phyloP scores from a whole-genome alignment of 495 filamentous ascomycete genomes.

The Podospora pseudopauciseta region DNA sequence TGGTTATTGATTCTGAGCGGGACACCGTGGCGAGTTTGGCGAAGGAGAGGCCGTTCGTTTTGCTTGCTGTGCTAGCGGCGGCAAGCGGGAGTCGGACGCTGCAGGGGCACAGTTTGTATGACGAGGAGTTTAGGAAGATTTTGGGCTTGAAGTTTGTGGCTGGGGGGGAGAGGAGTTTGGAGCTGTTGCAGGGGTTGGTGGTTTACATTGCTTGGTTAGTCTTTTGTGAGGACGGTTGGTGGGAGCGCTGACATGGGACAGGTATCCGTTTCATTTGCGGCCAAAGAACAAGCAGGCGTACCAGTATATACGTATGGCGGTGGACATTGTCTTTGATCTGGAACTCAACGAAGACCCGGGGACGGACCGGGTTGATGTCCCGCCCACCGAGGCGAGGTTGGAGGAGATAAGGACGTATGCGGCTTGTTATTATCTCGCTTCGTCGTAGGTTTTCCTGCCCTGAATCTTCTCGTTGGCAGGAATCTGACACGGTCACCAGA shows the following conservation, averaged over 20 bases:
- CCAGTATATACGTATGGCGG: constrained; percentile 46
- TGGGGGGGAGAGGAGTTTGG: constrained; percentile 43
- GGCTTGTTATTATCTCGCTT: constrained; percentile 36
- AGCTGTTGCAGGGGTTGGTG: constrained; percentile 43
- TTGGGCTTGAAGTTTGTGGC: constrained; percentile 48
- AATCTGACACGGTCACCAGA: constrained; percentile 21
- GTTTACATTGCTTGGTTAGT: constrained; percentile 48
- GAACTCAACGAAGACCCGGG: constrained; percentile 38
- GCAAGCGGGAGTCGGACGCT: constrained; percentile 41
- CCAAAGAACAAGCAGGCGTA: constrained; percentile 42
- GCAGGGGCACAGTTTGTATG: constrained; percentile 46
- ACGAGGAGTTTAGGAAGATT: constrained; percentile 49
- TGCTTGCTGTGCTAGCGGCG: constrained; percentile 44
- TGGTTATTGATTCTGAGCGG: constrained; percentile 29
- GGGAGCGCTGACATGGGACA: constrained; percentile 9
- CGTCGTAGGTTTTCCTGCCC: constrained; percentile 28
- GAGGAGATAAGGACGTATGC: constrained; percentile 40
- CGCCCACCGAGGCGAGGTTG: constrained; percentile 24
- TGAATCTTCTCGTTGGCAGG: not conserved
- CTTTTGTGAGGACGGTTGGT: not conserved
- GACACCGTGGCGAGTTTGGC: constrained; percentile 39
- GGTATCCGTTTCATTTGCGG: constrained; percentile 49
- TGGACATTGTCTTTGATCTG: constrained; percentile 45
- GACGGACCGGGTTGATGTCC: not conserved
- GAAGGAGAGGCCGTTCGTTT: constrained; percentile 38